Conservation (phyloP, 768 basidiomycete species). For the Pleurotus salmoneostramineus region DNA sequence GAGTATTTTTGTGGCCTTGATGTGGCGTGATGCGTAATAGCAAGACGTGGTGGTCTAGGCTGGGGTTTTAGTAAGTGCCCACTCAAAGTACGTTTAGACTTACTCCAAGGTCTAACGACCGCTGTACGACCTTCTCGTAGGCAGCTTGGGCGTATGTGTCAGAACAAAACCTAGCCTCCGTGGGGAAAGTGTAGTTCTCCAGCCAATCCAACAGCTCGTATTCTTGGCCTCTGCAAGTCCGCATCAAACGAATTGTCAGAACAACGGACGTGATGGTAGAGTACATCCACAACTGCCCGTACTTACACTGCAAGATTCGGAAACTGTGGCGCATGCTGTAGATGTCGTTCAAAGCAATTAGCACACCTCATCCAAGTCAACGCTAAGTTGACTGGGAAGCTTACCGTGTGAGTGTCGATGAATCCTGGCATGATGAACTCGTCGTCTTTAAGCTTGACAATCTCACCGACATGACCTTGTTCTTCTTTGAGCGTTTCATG, state of each 20-base stretch:
- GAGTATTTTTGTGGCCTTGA: conserved; percentile 75
- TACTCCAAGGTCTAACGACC: background rate
- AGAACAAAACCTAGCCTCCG: background rate
- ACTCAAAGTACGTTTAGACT: background rate
- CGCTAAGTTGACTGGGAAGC: background rate
- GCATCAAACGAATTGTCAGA: background rate
- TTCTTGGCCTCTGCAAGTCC: background rate
- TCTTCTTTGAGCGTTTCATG: background rate
- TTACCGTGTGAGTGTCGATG: conserved; percentile 1
- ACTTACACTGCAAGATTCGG: conserved; percentile 1
- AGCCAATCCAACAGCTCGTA: conserved; percentile 2
- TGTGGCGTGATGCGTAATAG: conserved; percentile 83
- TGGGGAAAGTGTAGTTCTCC: background rate
- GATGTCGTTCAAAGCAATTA: background rate
- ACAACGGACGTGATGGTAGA: background rate
- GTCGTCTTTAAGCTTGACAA: background rate
- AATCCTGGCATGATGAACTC: background rate
- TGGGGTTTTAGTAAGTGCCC: background rate
- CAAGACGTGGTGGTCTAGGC: conserved; percentile 90
- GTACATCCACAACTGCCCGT: background rate
- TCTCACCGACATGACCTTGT: background rate
- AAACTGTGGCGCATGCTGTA: background rate
- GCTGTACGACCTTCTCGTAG: conserved; percentile 2
- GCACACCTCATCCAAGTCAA: background rate
- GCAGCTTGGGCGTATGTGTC: background rate